Evolutionary conservation across 2,329 filamentous ascomycete genomes (phyloP), one percentile per base, ranked within the genome.

Genomic region (Diaporthe sp.): DNA sequence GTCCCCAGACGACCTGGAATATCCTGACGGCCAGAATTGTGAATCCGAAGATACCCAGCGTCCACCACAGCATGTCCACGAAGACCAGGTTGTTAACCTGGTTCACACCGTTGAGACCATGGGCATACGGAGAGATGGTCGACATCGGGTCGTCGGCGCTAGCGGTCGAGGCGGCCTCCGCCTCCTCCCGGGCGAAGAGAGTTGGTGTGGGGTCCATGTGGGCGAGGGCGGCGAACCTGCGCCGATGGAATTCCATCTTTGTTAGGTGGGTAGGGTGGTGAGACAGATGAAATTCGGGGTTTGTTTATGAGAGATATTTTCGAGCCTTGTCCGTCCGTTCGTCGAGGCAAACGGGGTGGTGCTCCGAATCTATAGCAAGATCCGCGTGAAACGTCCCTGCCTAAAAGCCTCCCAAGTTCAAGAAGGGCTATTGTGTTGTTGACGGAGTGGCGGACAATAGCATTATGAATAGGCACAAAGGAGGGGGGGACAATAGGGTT

Each of bases 21-120:
- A 92, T 81, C 72, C 91, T 86, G 76, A 92, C 84, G 28, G 81
- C 67, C 50, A 93, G 84, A 61, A 93, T 85, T 40, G 88, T 77
- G 69, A 92, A 79, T 60, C 85, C 90, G 72, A 90, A 82, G 73
- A 87, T 86, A 25, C 91, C 91, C 73, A 93, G 79, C 67, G 85
- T 91, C 87, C 88, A 91, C 90, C 90, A 92, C 17, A 92, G 79
- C 52, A 86, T 82, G 77, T 92, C 85, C 78, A 86, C 88, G 79
- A 92, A 90, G 17, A 90, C 78, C 77, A 90, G 81, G 80, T 93
- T 92, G 77, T 87, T 84, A 2, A 83, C 77, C 80, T 92, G 90
- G 78, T 91, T 89, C 77, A 93, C 91, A 72, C 91, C 91, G 78
- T 88, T 89, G 76, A 93, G 86, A 61, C 85, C 86, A 42, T 87